Conservation (phyloP, 768 basidiomycete species). For the Pleurotus salmoneostramineus region DNA sequence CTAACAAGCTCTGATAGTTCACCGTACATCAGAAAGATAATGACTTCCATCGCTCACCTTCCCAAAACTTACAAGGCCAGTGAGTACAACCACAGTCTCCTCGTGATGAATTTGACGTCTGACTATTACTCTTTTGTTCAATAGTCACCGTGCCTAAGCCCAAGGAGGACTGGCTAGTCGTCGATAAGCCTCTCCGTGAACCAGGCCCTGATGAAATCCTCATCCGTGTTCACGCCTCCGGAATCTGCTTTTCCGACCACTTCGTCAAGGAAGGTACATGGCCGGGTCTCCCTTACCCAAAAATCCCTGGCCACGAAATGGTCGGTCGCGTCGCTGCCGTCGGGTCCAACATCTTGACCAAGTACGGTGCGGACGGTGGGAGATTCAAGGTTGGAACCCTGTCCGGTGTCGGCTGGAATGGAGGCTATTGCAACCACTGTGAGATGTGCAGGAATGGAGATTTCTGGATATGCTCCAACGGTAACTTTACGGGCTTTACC, state of each 20-base stretch:
- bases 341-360: not conserved
- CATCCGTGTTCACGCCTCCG: slow-evolving; percentile 9
- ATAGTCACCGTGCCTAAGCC: not conserved
- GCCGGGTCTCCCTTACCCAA: slow-evolving; percentile 8
- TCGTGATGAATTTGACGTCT: not conserved
- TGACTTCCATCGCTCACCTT: not conserved
- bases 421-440: slow-evolving; percentile 7
- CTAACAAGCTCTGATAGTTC: not conserved
- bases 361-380: not conserved
- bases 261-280: slow-evolving; percentile 9
- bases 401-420: slow-evolving; percentile 9
- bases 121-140: not conserved
- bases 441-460: slow-evolving; percentile 7
- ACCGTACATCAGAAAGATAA: not conserved
- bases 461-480: slow-evolving; percentile 5
- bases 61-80: slow-evolving; percentile 10
- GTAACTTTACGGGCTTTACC: slow-evolving; percentile 9
- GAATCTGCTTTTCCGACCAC: slow-evolving; percentile 9
- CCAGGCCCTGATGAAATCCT: slow-evolving; percentile 4
- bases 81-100: not conserved
- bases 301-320: slow-evolving; percentile 7
- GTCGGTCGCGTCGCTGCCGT: slow-evolving; percentile 6
- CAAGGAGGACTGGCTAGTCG: not conserved
- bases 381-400: slow-evolving; percentile 8
- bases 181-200: not conserved